These are phyloP conservation scores for Penicillium sp. DNA, from an alignment of 2,329 filamentous ascomycete species.

Conservation along the genomic window DNA sequence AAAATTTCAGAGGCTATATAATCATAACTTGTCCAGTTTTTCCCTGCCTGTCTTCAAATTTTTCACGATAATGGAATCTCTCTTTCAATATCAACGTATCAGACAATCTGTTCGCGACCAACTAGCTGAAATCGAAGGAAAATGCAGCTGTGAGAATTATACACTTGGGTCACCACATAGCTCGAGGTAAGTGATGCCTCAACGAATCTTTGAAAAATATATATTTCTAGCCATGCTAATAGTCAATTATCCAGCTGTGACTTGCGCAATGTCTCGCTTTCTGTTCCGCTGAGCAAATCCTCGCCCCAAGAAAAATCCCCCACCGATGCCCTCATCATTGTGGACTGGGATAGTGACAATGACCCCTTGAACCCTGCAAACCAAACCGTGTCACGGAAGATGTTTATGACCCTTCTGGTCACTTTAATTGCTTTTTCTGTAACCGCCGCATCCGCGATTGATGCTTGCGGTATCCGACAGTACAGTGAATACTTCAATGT, in stretches of 20 bases:
- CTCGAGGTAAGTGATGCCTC: neutral
- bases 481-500: conserved; percentile 51
- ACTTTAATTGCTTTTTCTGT: conserved; percentile 53
- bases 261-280: neutral
- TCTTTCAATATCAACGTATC: neutral
- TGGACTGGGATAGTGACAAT: conserved; percentile 40
- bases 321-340: conserved; percentile 10
- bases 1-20: neutral
- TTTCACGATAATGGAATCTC: neutral
- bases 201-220: neutral
- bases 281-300: neutral
- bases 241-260: neutral
- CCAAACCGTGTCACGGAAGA: conserved; percentile 33
- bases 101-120: neutral
- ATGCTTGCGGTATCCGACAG: conserved; percentile 49
- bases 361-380: conserved; percentile 43
- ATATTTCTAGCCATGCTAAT: neutral
- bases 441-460: conserved; percentile 53
- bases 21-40: neutral
- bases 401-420: conserved; percentile 46
- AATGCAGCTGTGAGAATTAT: neutral
- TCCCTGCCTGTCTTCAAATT: neutral
- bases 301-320: neutral
- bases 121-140: neutral
- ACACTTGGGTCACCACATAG: neutral